Evolutionary conservation across 495 filamentous ascomycete species (phyloP).

Genomic region (Annulohypoxylon bovei): DNA sequence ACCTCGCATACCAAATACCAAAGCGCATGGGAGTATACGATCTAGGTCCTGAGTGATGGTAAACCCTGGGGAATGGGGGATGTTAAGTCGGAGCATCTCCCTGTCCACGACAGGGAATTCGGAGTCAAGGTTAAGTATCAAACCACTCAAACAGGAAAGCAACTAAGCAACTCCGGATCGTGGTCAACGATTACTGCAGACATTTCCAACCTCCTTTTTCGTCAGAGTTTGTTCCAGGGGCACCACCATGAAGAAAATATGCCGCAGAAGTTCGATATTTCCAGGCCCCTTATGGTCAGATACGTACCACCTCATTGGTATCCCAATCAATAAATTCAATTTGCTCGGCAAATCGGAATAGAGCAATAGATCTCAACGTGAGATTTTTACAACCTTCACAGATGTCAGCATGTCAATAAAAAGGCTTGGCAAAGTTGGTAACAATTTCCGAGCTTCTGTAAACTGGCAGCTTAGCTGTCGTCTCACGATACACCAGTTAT

Average conservation of each 20-base stretch:
- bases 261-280: conserved; percentile 13
- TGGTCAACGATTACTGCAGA: conserved; percentile 12
- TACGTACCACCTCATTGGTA: conserved; percentile 25
- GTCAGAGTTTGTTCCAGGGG: conserved; percentile 28
- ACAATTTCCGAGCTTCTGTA: conserved; percentile 23
- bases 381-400: conserved; percentile 3
- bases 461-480: conserved; percentile 18
- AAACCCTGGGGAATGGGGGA: conserved; percentile 9
- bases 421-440: conserved; percentile 24
- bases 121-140: conserved; percentile 28
- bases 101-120: conserved; percentile 39
- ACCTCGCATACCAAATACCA: not conserved
- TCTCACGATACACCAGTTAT: not conserved
- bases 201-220: conserved; percentile 22
- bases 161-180: conserved; percentile 34
- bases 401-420: conserved; percentile 24
- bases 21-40: not conserved
- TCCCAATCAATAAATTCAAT: conserved; percentile 1
- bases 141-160: conserved; percentile 32
- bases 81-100: conserved; percentile 26
- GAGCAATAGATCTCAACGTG: conserved; percentile 11
- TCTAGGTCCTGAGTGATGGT: conserved; percentile 4
- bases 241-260: conserved; percentile 9
- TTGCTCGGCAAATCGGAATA: conserved; percentile 35
- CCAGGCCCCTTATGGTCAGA: conserved; percentile 7